These are phyloP conservation scores for Trichoderma polysporum DNA, from an alignment of 2,329 filamentous ascomycete species.

Conservation along the genomic window DNA sequence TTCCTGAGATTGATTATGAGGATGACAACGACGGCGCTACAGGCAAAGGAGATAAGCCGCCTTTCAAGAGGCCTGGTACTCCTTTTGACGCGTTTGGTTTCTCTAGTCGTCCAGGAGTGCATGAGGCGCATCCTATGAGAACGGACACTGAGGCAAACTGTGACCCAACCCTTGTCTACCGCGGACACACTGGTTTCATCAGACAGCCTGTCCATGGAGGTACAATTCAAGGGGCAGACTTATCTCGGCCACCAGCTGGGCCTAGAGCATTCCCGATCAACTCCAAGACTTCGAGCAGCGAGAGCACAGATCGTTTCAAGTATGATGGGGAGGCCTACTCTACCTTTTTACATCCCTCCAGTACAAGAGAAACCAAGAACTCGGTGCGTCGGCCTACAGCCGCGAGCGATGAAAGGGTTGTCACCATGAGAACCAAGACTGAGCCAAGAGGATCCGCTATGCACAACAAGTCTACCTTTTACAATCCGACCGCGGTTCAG, in stretches of 20 bases:
- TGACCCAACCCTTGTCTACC: neutral
- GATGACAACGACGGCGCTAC: neutral
- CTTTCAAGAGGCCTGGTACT: neutral
- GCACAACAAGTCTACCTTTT: constrained; percentile 31
- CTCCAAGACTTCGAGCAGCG: constrained; percentile 34
- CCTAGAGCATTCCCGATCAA: constrained; percentile 14
- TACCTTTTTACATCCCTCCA: constrained; percentile 38
- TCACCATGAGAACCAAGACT: neutral
- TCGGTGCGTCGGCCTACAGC: constrained; percentile 25
- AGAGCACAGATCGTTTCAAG: constrained; percentile 45
- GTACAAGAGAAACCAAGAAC: constrained; percentile 41
- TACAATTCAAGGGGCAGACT: neutral
- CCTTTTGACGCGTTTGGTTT: constrained; percentile 13
- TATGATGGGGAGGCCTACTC: constrained; percentile 45
- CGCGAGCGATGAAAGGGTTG: neutral
- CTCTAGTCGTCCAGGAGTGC: neutral
- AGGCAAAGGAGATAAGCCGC: neutral
- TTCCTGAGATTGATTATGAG: neutral
- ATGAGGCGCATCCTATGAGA: neutral
- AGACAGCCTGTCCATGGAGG: constrained; percentile 10
- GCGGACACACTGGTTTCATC: neutral
- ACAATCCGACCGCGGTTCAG: constrained; percentile 38
- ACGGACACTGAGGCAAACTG: neutral
- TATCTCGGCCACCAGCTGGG: constrained; percentile 18
- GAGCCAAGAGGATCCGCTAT: neutral